Evolutionary conservation across 768 basidiomycete species (phyloP), one percentile per base, ranked within the genome.

Genomic region (Sarcomyxa edulis): DNA sequence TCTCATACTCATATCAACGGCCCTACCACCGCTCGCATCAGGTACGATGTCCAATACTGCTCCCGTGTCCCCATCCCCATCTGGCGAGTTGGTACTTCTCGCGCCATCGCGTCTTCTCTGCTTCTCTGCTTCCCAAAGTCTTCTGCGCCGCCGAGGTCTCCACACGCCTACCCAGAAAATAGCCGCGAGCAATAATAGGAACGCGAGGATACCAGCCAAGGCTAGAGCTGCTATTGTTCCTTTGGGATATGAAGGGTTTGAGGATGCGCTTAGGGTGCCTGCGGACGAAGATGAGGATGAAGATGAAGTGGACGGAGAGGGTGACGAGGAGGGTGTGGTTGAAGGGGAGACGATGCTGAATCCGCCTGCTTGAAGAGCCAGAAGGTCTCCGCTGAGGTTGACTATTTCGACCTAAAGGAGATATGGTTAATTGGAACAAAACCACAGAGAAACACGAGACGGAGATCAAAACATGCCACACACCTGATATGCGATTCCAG

Each of bases 151-250:
- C n/a, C n/a, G n/a, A 10, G 76, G 73, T 8, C 78, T 71, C 35
- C 70, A 61, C 36, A 74, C 54, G 35, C 67, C 60, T 41, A 68
- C 62, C 46, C 61, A 73, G 44, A 69, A 67, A 2, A 76, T 50
- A 10, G 56, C 24, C 20, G 64, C 55, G 32, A 60, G 59, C 7
- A 71, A 42, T 4, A 78, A 42, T 20, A 81, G 37, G 48, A 77
- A 62, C 19, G 70, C 66, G 7, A 86, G 60, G 14, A 76, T 53
- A 15, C 69, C 67, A 3, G 75, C 81, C 2, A 87, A 64, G 7
- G 68, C 70, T 21, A 84, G 62, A 0, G 82, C 84, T 14, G 82
- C 83, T 38, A 84, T 76, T 2, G 82, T 78, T 29, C 84, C 81
- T 43, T 61, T 60, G 2, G 72, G 43, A 14, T 67, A 58, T 1